Percentiles rank a stretch among this genome's conserved stretches.
These are phyloP conservation scores for Otatea glauca DNA, from an alignment of 176 grass and related monocot genomes.

Conservation along the genomic window DNA sequence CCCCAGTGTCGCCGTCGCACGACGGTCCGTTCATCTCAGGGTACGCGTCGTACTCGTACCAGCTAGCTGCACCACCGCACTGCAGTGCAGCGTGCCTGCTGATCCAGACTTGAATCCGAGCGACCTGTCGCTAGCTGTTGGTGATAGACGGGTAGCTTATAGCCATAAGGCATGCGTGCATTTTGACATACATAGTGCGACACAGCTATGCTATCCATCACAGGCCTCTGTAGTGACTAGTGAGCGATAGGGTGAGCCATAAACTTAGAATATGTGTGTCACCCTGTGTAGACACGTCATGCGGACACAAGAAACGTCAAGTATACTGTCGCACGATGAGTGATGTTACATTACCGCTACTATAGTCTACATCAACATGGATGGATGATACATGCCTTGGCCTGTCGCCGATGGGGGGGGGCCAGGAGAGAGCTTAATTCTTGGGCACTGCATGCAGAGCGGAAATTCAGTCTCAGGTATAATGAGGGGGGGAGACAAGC, in stretches of 20 bases:
- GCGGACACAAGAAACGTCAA: background rate
- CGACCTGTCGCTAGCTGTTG: background rate
- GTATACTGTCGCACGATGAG: background rate
- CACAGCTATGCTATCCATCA: background rate
- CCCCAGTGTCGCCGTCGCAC: slow-evolving; percentile 35
- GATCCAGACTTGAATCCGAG: background rate
- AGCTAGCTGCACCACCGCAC: background rate
- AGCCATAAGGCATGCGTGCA: background rate
- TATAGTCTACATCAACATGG: too few relatives aligned
- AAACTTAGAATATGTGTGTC: background rate
- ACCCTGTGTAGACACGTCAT: background rate
- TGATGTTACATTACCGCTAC: too few relatives aligned
- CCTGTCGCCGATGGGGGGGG: background rate
- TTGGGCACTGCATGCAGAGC: background rate
- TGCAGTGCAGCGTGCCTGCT: background rate
- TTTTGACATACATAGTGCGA: background rate
- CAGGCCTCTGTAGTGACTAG: too few relatives aligned
- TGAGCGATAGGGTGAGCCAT: too few relatives aligned
- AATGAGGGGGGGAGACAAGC: background rate
- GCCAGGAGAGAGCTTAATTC: background rate
- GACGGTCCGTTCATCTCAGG: background rate
- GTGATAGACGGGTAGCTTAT: background rate
- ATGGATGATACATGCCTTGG: too few relatives aligned
- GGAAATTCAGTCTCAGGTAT: background rate
- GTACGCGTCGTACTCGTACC: background rate